Evolutionary conservation across 495 filamentous ascomycete genomes (phyloP), one percentile per base, ranked within the genome.

Genomic region (Aspergillus nanangensis): DNA sequence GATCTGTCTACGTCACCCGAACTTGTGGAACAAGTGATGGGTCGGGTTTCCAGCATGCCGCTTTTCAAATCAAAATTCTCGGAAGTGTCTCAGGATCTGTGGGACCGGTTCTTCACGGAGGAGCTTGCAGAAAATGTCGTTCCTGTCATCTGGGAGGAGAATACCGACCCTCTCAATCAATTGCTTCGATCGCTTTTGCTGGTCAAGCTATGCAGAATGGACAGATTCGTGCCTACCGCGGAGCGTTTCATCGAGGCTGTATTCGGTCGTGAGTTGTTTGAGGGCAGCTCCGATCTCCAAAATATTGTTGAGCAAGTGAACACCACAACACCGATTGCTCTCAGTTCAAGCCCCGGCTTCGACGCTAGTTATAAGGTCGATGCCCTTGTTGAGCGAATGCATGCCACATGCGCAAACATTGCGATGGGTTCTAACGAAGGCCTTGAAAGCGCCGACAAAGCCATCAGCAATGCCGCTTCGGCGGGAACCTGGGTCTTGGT

Each of bases 301-400:
- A 80, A 91, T 47, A 87, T 92, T 17, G 83, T 95, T 40, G 76
- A 79, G 29, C 87, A 96, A 66, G 88, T 96, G 45, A 81, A 81
- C 1, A 81, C 92, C 4, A 88, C 81, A 27, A 86, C 85, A 14
- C 93, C 93, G 14, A 88, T 99, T 57, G 81, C 93, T 20, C 78
- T 99, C 11, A 88, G 90, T 60, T 97, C 91, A 11, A 95, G 83
- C 55, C 91, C 93, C 44, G 93, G 93, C 43, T 99, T 97, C 63
- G 93, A 99, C 68, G 93, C 93, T 23, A 94, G 88, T 60, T 99
- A 96, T 79, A 96, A 96, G 76, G 93, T 99, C 45, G 92, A 97
- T 59, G 88, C 83, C 41, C 75, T 97, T 18, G 93, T 97, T 18
- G 89, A 96, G 62, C 80, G 85, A 51, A 85, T 78, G 62, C 76